Percentiles rank a stretch among this genome's conserved stretches.
phyloP scores from a whole-genome alignment of 176 grass and related monocot genomes.

The Chloris gayana region DNA sequence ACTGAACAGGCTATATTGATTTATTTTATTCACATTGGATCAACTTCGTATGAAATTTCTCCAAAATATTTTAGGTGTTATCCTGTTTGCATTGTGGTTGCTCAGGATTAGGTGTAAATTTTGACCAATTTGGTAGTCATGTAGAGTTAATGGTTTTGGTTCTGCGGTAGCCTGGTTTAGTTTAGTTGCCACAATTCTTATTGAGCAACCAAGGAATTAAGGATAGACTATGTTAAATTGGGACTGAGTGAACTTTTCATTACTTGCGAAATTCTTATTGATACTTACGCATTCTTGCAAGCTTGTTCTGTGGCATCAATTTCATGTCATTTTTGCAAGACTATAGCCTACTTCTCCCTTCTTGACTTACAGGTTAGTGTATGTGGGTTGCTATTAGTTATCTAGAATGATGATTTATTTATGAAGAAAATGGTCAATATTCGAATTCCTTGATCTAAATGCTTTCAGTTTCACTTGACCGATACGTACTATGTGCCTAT shows the following conservation, averaged over 20 bases:
- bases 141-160: not conserved
- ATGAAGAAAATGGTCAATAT: not conserved
- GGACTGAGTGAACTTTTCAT: not conserved
- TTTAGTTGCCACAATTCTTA: not conserved
- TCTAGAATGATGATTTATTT: not conserved
- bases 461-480: not conserved
- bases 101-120: not conserved
- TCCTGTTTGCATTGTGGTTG: not conserved
- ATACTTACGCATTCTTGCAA: not conserved
- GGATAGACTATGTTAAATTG: not conserved
- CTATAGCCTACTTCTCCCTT: not conserved
- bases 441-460: not conserved
- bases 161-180: not conserved
- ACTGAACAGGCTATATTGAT: too few species aligned
- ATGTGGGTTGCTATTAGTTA: not conserved
- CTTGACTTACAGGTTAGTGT: not conserved
- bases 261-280: not conserved
- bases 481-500: not conserved
- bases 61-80: too few species aligned
- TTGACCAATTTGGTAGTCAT: not conserved
- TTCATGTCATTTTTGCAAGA: not conserved
- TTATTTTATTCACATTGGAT: too few species aligned
- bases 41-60: too few species aligned
- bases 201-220: not conserved
- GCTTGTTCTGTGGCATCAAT: not conserved